Conservation (phyloP, 768 basidiomycete species). For the Boletus tomentosulus region DNA sequence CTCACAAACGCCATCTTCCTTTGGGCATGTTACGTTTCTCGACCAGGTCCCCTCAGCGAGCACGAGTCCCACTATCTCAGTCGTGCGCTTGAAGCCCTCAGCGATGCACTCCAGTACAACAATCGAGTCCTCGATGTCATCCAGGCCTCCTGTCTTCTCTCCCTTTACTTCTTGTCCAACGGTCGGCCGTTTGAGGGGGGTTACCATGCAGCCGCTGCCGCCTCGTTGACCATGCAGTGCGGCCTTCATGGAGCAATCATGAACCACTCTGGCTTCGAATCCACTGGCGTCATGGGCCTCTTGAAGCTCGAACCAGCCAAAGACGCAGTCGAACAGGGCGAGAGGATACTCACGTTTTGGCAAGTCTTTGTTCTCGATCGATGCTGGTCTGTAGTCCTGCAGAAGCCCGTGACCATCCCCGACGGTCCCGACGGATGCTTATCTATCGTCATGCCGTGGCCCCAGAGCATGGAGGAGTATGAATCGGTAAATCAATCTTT, state of each 20-base stretch:
- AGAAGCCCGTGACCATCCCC: conserved; percentile 61
- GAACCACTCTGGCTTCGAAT: conserved; percentile 33
- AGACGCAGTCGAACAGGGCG: conserved; percentile 59
- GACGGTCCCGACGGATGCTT: conserved; percentile 56
- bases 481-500: conserved; percentile 49
- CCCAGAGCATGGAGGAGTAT: conserved; percentile 68
- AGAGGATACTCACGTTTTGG: conserved; percentile 77
- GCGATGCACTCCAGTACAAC: conserved; percentile 54
- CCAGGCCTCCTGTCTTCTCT: conserved; percentile 71
- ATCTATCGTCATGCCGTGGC: conserved; percentile 73
- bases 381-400: conserved; percentile 74
- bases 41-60: conserved; percentile 62
- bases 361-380: conserved; percentile 78
- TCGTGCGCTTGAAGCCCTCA: conserved; percentile 58
- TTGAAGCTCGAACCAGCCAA: conserved; percentile 56
- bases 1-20: conserved; percentile 80
- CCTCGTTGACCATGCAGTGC: conserved; percentile 67
- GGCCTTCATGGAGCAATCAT: conserved; percentile 53
- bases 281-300: conserved; percentile 29
- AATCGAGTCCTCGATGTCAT: conserved; percentile 65
- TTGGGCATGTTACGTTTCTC: conserved; percentile 78
- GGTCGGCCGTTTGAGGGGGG: conserved; percentile 76
- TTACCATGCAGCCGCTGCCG: conserved; percentile 72
- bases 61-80: conserved; percentile 72
- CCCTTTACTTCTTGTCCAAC: conserved; percentile 72